phyloP scores from a whole-genome alignment of 352 stramenopile species.

The Globisporangium spinosum region DNA sequence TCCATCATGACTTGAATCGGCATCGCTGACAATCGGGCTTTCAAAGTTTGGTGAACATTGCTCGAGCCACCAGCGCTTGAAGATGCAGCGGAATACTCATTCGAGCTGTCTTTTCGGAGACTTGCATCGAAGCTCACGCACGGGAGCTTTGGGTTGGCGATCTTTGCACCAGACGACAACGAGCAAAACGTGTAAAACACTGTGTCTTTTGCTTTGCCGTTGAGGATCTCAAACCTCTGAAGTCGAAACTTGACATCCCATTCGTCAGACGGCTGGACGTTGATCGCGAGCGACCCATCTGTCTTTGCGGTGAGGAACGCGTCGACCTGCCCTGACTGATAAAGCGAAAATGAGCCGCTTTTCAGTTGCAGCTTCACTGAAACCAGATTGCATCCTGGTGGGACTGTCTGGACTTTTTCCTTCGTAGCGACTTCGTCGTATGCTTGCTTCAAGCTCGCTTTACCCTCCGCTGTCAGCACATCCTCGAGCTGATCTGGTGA shows the following conservation, averaged over 20 bases:
- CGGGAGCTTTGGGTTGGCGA: conserved; percentile 20
- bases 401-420: conserved; percentile 39
- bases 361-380: conserved; percentile 62
- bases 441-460: conserved; percentile 62
- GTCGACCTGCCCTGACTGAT: conserved; percentile 38
- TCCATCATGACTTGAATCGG: conserved; percentile 73
- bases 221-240: conserved; percentile 66
- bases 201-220: conserved; percentile 37
- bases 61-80: conserved; percentile 6
- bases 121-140: conserved; percentile 54
- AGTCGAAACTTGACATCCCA: conserved; percentile 63
- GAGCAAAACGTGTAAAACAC: conserved; percentile 65
- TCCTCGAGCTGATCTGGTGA: conserved; percentile 30
- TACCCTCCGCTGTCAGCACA: conserved; percentile 61
- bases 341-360: conserved; percentile 49
- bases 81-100: background rate
- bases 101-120: conserved; percentile 14
- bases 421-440: conserved; percentile 72
- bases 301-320: conserved; percentile 49
- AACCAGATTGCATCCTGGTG: conserved; percentile 63
- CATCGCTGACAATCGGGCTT: conserved; percentile 48
- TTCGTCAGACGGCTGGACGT: conserved; percentile 62
- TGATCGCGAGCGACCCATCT: conserved; percentile 47
- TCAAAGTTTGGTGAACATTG: conserved; percentile 16
- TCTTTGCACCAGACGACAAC: conserved; percentile 30